Evolutionary conservation across 495 filamentous ascomycete genomes (phyloP), one percentile per base, ranked within the genome.

Genomic region (Penicillium fimorum): DNA sequence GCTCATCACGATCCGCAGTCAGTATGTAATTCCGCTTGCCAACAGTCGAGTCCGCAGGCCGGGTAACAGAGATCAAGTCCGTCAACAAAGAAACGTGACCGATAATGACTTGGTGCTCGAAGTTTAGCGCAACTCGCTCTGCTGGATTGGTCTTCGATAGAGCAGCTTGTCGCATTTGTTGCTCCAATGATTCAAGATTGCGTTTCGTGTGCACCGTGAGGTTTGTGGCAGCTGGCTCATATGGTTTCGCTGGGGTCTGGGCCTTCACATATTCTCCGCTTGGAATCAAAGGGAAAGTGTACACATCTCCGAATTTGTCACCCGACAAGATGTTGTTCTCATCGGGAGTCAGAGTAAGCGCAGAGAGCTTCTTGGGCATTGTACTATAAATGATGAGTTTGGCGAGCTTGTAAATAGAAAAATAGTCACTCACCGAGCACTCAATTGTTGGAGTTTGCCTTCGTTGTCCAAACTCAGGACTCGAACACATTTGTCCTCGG

Each of bases 251-350:
- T 10, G 66, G 44, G 12, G 38, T 18, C 37, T 59, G 40, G 38
- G 46, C 33, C 44, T 66, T 66, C 18, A 65, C 56, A 33, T 61
- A 66, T 42, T 73, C 63, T 29, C 76, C 67, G 43, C 68, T 59
- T n/a, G 77, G 79, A 47, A 92, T 67, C 3, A 97, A 72, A 4
- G 94, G 92, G n/a, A 98, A 69, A 6, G 87, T 79, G 70, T 94
- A 97, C 56, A 96, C 93, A 72, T 98, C 94, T 32, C 94, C 94
- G 65, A 96, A 96, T 67, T 97, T 98, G 72, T 98, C 95, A 32
- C 84, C 91, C 53, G 79, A 84, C 27, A 97, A 70, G 56, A 97
- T 89, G 3, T 80, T 89, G 3, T 72, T 73, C 41, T 84, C 80
- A 67, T 91, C 84, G 22, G 79, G 63, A 1, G 88, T 85, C 45